These are phyloP conservation scores for Penicillium aurantiogriseum DNA, from an alignment of 2,329 filamentous ascomycete species.

Conservation along the genomic window DNA sequence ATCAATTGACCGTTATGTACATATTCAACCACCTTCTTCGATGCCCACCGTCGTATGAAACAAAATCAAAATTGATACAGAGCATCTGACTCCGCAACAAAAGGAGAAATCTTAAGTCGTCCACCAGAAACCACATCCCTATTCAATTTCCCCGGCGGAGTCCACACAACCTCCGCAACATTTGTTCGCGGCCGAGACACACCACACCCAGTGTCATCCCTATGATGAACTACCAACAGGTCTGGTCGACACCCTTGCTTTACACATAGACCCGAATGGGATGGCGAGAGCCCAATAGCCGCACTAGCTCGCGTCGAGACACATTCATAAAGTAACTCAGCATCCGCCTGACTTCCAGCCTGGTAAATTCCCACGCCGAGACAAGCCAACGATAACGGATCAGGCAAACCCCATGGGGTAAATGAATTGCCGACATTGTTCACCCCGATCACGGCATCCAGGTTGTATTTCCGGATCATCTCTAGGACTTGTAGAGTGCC, in stretches of 20 bases:
- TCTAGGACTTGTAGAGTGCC: slow-evolving; percentile 63
- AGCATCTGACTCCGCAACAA: background rate
- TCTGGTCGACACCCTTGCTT: slow-evolving; percentile 16
- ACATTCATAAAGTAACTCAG: slow-evolving; percentile 57
- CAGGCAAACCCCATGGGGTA: slow-evolving; percentile 66
- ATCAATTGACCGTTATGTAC: background rate
- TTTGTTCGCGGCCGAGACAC: slow-evolving; percentile 27
- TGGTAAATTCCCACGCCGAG: slow-evolving; percentile 67
- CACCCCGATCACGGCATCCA: slow-evolving; percentile 62
- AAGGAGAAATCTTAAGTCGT: slow-evolving; percentile 12
- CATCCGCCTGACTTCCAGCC: slow-evolving; percentile 60
- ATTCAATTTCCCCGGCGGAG: slow-evolving; percentile 31
- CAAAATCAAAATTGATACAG: background rate
- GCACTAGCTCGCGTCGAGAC: slow-evolving; percentile 47
- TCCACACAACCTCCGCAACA: slow-evolving; percentile 41
- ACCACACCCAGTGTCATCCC: slow-evolving; percentile 34
- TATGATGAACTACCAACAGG: slow-evolving; percentile 27
- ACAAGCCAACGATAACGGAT: slow-evolving; percentile 63
- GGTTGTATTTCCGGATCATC: slow-evolving; percentile 57
- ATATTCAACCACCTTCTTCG: background rate
- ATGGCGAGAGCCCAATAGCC: slow-evolving; percentile 33
- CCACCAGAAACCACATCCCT: slow-evolving; percentile 29
- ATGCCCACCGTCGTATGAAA: background rate
- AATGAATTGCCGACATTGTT: slow-evolving; percentile 76
- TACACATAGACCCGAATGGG: slow-evolving; percentile 7